phyloP scores from a whole-genome alignment of 2,329 filamentous ascomycete species.

The Aspergillus clavatus region DNA sequence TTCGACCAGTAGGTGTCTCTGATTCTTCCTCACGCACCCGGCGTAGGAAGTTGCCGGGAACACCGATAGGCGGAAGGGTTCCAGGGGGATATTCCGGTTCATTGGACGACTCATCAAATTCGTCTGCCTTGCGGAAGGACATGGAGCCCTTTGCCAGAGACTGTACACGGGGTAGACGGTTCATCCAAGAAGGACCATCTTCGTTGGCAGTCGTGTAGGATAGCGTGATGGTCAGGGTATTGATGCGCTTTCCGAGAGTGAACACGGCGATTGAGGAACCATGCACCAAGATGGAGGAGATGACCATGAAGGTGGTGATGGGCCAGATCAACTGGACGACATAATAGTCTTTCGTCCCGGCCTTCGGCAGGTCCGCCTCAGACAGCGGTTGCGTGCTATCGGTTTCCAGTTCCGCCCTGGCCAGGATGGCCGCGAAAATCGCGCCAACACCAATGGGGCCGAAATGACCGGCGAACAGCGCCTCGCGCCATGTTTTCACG shows the following conservation, averaged over 20 bases:
- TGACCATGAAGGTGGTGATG: conserved; percentile 88
- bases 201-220: conserved; percentile 90
- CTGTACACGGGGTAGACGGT: conserved; percentile 73
- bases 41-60: conserved; percentile 73
- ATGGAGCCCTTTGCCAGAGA: conserved; percentile 77
- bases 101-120: conserved; percentile 55
- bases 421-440: conserved; percentile 90
- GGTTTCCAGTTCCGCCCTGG: conserved; percentile 83
- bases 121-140: conserved; percentile 67
- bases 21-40: conserved; percentile 72
- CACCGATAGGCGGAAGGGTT: conserved; percentile 64
- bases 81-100: conserved; percentile 62
- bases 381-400: conserved; percentile 69
- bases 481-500: conserved; percentile 96
- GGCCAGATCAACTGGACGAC: conserved; percentile 90
- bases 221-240: conserved; percentile 90
- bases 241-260: conserved; percentile 95
- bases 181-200: conserved; percentile 91
- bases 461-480: conserved; percentile 93
- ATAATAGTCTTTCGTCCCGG: conserved; percentile 57
- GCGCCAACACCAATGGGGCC: conserved; percentile 96
- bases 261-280: conserved; percentile 98
- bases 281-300: conserved; percentile 90
- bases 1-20: conserved; percentile 51
- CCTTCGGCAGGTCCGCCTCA: conserved; percentile 50